Base-by-base conservation (phyloP, 306 rosid genomes). In the Malus sylvestris region DNA sequence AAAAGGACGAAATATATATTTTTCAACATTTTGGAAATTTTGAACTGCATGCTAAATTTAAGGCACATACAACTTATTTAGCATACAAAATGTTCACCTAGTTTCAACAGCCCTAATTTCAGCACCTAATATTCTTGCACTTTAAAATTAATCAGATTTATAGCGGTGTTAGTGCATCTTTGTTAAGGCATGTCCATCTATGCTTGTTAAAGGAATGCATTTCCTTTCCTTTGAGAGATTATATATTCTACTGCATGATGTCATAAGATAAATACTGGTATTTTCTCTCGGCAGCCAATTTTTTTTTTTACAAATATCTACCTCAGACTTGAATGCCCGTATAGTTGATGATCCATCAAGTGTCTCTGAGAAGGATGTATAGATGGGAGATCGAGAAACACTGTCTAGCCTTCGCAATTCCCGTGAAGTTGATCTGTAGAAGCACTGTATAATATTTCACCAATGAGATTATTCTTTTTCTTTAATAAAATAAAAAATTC, bases 361-460 rank as follows among this genome's bases (percentile, higher is more conserved):
- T 62, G 97, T 92, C 87, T 94, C 98, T 0, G 95, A 87, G 87
- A 94, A 94, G 66, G 98, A 87, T 76, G 96, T 83, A 81, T 94
- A 94, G 79, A 94, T 94, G 74, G 98, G 98, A 86, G 98, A 94
- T 67, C 97, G 92, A 66, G 98, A 92, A 80, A 94, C 95, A 88
- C 97, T 92, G 72, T 94, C 98, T 40, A 94, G 88, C 76, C 98
- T 85, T 76, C 97, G 89, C 76, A 94, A 79, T 80, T 94, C 98
- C 80, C 98, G 87, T 10, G 98, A 93, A 72, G 97, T 94, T 84
- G 97, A 89, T 85, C 98, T 92, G 87, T 94, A 92, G 84, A 94
- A 94, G 79, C 85, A 89, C 98, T 92, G 89, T 70, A 86, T 60
- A 69, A 80, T 19, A 67, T 72, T 66, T 68, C 15, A 74, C 10